Conservation (phyloP, 75 land plant genomes). For the Pinus albicaulis region DNA sequence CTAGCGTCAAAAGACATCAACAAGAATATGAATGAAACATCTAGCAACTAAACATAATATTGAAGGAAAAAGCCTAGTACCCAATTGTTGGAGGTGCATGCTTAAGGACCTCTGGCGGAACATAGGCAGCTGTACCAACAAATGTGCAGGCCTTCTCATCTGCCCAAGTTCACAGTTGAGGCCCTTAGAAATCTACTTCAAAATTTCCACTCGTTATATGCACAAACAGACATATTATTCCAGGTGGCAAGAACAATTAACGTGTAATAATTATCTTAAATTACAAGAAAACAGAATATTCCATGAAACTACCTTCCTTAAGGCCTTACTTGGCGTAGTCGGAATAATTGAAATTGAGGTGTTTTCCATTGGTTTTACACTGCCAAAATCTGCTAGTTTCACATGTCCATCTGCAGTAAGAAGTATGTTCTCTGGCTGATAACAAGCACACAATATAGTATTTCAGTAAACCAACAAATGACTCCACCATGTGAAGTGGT, state of each 20-base stretch:
- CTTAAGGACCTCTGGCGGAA: conserved; percentile 96
- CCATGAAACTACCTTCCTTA: conserved; percentile 5
- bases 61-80: conserved; percentile 26
- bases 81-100: conserved; percentile 81
- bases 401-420: conserved; percentile 92
- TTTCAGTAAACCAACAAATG: background rate
- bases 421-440: conserved; percentile 96
- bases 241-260: background rate
- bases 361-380: conserved; percentile 85
- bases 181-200: background rate
- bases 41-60: background rate
- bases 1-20: conserved; percentile 1
- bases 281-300: background rate
- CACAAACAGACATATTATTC: background rate
- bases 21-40: background rate
- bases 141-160: conserved; percentile 92
- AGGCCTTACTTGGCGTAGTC: conserved; percentile 48
- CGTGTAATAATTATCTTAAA: background rate
- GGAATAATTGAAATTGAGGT: conserved; percentile 67
- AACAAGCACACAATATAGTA: conserved; percentile 6
- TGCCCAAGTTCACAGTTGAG: conserved; percentile 18
- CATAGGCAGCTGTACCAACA: conserved; percentile 99
- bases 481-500: background rate
- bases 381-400: conserved; percentile 96
- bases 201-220: background rate